These are phyloP conservation scores for Daucus carota DNA, from an alignment of 129 eudicot genomes.

Conservation along the genomic window DNA sequence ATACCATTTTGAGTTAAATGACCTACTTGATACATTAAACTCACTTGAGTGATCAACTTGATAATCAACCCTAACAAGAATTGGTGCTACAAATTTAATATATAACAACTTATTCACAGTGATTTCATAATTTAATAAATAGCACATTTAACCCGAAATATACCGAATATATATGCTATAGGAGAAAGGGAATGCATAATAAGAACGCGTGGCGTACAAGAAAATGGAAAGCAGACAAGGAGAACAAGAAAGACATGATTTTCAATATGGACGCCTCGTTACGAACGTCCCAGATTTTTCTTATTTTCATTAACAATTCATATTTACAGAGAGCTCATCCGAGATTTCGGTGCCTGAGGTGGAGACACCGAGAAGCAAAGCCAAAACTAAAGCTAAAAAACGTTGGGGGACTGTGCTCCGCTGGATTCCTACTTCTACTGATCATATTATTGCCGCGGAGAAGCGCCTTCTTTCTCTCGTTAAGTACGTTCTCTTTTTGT, in stretches of 20 bases:
- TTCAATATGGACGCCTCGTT: not conserved
- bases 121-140: too few relatives aligned
- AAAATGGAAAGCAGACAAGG: not conserved
- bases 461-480: conserved; percentile 87
- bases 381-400: conserved; percentile 16
- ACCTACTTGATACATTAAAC: too few relatives aligned
- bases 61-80: too few relatives aligned
- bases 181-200: not conserved
- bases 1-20: too few relatives aligned
- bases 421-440: conserved; percentile 90
- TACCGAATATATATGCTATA: too few relatives aligned
- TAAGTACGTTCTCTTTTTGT: conserved; percentile 33
- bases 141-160: too few relatives aligned
- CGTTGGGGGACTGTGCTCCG: conserved; percentile 64
- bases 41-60: too few relatives aligned
- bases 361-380: conserved; percentile 15
- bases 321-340: conserved; percentile 29
- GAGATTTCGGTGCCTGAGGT: conserved; percentile 13
- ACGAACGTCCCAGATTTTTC: not conserved
- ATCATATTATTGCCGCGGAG: conserved; percentile 78
- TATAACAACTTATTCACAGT: too few relatives aligned
- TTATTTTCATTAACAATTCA: not conserved
- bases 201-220: conserved; percentile 4
- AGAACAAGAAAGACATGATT: not conserved
- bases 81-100: too few relatives aligned